Conservation (phyloP, 2,329 filamentous ascomycete species). For the Aspergillus calidoustus region DNA sequence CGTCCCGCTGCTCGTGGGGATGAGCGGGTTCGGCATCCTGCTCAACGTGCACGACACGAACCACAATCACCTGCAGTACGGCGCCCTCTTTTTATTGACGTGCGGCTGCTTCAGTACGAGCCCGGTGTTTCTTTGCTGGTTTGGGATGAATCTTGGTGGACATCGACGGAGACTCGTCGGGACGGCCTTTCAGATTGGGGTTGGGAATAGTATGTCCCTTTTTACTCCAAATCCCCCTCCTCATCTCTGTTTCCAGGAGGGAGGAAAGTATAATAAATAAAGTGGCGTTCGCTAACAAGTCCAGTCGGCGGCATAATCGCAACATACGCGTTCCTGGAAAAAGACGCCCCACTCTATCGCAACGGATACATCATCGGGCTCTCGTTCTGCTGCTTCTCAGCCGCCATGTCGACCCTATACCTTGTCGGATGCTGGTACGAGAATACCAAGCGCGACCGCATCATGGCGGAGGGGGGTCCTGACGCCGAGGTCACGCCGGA, state of each 20-base stretch:
- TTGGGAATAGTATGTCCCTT: constrained; percentile 52
- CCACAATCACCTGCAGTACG: constrained; percentile 72
- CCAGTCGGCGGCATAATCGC: constrained; percentile 25
- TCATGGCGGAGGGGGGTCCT: constrained; percentile 1
- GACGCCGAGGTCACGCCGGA: constrained; percentile 9
- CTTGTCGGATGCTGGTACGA: constrained; percentile 13
- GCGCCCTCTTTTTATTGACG: constrained; percentile 77
- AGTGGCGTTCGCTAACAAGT: neutral
- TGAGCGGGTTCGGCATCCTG: constrained; percentile 76
- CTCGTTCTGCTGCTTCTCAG: constrained; percentile 22
- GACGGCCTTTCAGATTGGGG: constrained; percentile 75
- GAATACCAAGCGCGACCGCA: constrained; percentile 17
- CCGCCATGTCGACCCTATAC: constrained; percentile 15
- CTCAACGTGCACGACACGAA: constrained; percentile 65
- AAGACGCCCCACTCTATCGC: constrained; percentile 24
- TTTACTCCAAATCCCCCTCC: neutral
- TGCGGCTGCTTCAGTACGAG: constrained; percentile 81
- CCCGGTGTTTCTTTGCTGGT: constrained; percentile 84
- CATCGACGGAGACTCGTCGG: constrained; percentile 73
- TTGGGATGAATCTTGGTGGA: constrained; percentile 76
- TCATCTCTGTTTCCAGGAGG: too few species aligned
- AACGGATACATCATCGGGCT: constrained; percentile 25
- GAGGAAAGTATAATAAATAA: neutral
- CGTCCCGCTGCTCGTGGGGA: constrained; percentile 67
- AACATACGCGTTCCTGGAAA: constrained; percentile 24